These are phyloP conservation scores for Komagataella pastoris DNA, from an alignment of 805 yeast genomes.

Conservation along the genomic window DNA sequence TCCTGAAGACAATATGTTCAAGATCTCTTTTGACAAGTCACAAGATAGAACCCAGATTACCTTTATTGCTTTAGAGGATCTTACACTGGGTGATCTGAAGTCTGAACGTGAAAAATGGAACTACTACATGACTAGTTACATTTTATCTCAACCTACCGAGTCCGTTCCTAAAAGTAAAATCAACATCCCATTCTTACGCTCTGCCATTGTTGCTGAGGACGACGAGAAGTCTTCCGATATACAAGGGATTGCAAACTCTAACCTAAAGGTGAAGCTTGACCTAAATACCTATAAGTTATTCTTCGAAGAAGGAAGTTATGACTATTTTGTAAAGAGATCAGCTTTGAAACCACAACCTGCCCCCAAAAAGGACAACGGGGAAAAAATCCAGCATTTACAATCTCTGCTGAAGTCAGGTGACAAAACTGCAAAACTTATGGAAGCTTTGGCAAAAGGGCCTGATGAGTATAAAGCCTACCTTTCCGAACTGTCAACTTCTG, in stretches of 20 bases:
- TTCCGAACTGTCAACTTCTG: constrained; percentile 28
- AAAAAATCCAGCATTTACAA: constrained; percentile 10
- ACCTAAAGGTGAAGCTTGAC: constrained; percentile 66
- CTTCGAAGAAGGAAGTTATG: constrained; percentile 69
- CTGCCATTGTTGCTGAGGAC: constrained; percentile 38
- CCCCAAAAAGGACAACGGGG: constrained; percentile 6
- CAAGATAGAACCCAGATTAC: constrained; percentile 51
- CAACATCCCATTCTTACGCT: constrained; percentile 64
- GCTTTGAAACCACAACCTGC: constrained; percentile 23
- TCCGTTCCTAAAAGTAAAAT: constrained; percentile 75
- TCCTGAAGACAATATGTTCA: constrained; percentile 84
- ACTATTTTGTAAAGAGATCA: constrained; percentile 58
- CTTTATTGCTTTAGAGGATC: constrained; percentile 77
- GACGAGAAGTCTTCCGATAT: constrained; percentile 31
- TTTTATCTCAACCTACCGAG: constrained; percentile 95
- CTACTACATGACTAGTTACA: constrained; percentile 83
- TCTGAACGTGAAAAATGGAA: constrained; percentile 78
- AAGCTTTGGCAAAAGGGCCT: constrained; percentile 23
- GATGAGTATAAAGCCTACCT: constrained; percentile 15
- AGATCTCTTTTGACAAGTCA: constrained; percentile 55
- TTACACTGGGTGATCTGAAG: constrained; percentile 62
- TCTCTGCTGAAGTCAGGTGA: neutral
- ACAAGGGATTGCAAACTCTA: constrained; percentile 56
- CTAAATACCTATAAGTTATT: constrained; percentile 67
- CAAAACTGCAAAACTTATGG: neutral